These are phyloP conservation scores for Tylopilus intermedius DNA, from an alignment of 768 basidiomycete species.

Conservation along the genomic window DNA sequence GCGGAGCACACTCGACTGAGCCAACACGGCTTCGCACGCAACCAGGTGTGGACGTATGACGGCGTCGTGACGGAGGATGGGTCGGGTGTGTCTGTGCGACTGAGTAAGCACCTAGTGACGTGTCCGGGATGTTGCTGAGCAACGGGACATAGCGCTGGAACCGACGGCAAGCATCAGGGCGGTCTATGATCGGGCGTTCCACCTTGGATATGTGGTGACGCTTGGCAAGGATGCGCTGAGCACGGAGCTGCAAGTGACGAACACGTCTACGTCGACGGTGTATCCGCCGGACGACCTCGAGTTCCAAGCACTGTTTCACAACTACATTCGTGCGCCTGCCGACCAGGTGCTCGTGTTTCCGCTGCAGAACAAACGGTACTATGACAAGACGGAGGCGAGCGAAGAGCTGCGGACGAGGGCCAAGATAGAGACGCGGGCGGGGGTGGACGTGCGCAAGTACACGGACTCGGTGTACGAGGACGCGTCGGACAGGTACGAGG, in stretches of 20 bases:
- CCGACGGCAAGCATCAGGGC: conserved; percentile 55
- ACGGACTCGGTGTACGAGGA: conserved; percentile 80
- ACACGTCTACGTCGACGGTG: conserved; percentile 46
- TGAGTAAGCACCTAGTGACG: conserved; percentile 49
- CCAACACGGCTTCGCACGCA: conserved; percentile 93
- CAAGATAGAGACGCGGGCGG: conserved; percentile 55
- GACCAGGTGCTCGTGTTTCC: conserved; percentile 56
- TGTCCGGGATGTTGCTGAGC: conserved; percentile 1
- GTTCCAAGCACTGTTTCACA: conserved; percentile 93
- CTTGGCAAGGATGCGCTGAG: conserved; percentile 67
- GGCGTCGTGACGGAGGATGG: conserved; percentile 61
- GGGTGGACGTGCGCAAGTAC: conserved; percentile 58
- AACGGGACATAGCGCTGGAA: conserved; percentile 46
- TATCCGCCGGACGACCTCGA: conserved; percentile 48
- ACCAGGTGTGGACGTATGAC: conserved; percentile 65
- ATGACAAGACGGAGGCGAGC: conserved; percentile 73
- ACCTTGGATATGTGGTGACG: conserved; percentile 77
- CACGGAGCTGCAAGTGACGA: conserved; percentile 78
- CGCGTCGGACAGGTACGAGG: conserved; percentile 49
- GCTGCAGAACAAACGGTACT: conserved; percentile 60
- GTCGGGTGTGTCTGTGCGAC: conserved; percentile 65
- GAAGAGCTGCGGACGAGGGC: conserved; percentile 43
- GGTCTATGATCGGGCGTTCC: conserved; percentile 61
- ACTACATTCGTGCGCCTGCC: conserved; percentile 71
- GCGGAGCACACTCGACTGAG: conserved; percentile 62